Conservation (phyloP, 371 early-diverging fungal species). For the Syncephalastrum racemosum region DNA sequence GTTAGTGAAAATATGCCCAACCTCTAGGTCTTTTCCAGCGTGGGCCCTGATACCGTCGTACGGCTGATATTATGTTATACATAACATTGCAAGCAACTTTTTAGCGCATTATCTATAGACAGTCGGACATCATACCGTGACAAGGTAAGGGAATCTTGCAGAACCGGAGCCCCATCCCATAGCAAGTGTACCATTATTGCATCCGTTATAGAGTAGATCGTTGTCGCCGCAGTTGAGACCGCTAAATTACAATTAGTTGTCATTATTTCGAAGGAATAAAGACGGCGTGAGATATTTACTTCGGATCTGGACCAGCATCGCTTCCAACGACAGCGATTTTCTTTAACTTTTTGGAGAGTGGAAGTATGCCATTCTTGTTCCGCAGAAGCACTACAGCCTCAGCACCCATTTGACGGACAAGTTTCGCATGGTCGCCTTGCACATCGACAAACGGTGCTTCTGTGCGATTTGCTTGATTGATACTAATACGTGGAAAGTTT, state of each 20-base stretch:
- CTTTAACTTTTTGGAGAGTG: conserved; percentile 15
- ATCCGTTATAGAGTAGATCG: conserved; percentile 7
- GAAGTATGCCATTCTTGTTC: conserved; percentile 32
- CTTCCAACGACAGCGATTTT: conserved; percentile 49
- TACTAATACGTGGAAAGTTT: conserved; percentile 29
- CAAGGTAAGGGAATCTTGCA: conserved; percentile 47
- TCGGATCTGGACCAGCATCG: conserved; percentile 31
- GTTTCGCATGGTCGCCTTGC: conserved; percentile 27
- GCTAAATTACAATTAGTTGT: background rate
- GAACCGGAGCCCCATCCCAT: conserved; percentile 59
- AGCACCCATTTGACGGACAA: conserved; percentile 34
- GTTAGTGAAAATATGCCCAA: conserved; percentile 6
- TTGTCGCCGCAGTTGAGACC: conserved; percentile 4
- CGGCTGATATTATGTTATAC: conserved; percentile 10
- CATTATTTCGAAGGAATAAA: background rate
- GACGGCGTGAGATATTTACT: conserved; percentile 4
- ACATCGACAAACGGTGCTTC: conserved; percentile 25
- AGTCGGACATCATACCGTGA: conserved; percentile 24
- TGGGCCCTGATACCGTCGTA: conserved; percentile 40
- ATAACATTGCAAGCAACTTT: background rate
- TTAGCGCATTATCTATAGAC: background rate
- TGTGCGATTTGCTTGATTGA: conserved; percentile 20
- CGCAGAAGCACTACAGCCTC: conserved; percentile 42
- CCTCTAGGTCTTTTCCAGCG: conserved; percentile 17
- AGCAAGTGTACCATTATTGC: conserved; percentile 41